These are phyloP conservation scores for Coleophoma eucalyptorum DNA, from an alignment of 2,329 filamentous ascomycete species.

Conservation along the genomic window DNA sequence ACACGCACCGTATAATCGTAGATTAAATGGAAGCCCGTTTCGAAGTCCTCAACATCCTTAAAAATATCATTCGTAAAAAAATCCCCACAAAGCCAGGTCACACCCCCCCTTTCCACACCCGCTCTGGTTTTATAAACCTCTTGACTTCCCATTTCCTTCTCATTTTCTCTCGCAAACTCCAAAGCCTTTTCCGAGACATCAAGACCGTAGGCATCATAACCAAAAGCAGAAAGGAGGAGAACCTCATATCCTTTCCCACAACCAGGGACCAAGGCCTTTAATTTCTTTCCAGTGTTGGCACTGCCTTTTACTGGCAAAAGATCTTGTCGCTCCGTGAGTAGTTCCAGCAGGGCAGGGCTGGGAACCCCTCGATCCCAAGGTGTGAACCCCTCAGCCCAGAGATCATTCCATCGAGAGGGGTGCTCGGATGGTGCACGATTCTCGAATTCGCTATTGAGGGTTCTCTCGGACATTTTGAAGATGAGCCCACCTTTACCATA, in stretches of 20 bases:
- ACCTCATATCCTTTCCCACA: slow-evolving; percentile 80
- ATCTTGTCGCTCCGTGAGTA: slow-evolving; percentile 41
- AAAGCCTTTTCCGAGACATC: slow-evolving; percentile 30
- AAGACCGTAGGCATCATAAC: slow-evolving; percentile 71
- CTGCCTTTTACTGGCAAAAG: slow-evolving; percentile 29
- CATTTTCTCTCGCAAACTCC: slow-evolving; percentile 41
- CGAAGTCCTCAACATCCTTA: slow-evolving; percentile 29
- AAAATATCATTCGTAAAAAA: slow-evolving; percentile 63
- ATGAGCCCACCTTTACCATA: too few relatives aligned
- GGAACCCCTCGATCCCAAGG: slow-evolving; percentile 56
- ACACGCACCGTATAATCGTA: slow-evolving; percentile 58
- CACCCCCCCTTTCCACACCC: slow-evolving; percentile 41
- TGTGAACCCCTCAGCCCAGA: slow-evolving; percentile 39
- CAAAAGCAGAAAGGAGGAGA: slow-evolving; percentile 65
- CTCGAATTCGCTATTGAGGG: too few relatives aligned
- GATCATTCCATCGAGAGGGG: slow-evolving; percentile 38
- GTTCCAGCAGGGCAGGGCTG: slow-evolving; percentile 49
- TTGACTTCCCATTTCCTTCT: slow-evolving; percentile 29
- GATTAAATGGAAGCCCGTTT: slow-evolving; percentile 57
- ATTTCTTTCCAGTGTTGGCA: slow-evolving; percentile 20
- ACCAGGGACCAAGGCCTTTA: slow-evolving; percentile 70
- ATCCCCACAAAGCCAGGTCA: slow-evolving; percentile 57
- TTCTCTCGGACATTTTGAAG: too few relatives aligned
- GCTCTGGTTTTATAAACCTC: slow-evolving; percentile 38
- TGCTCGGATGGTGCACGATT: slow-evolving; percentile 9